Evolutionary conservation across 148 eudicot species (phyloP).

Genomic region (Rhododendron ferrugineum): DNA sequence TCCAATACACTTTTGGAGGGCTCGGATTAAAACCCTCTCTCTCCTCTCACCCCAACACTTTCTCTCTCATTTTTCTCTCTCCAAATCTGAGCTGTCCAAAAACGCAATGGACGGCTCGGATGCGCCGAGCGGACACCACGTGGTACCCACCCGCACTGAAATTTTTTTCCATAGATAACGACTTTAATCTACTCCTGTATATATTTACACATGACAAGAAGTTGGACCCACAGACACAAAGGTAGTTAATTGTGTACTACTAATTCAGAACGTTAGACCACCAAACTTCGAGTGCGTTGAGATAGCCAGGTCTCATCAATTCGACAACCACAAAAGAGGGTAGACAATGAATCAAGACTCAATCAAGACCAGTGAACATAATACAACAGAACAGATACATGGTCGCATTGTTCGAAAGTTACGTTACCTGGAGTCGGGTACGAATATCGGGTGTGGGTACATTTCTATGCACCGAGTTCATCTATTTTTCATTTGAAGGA

Average conservation of each 20-base stretch:
- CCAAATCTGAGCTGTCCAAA: too few species aligned
- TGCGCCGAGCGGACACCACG: too few species aligned
- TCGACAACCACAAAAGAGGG: background rate
- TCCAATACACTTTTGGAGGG: too few species aligned
- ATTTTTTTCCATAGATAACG: background rate
- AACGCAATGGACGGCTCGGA: too few species aligned
- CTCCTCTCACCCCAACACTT: too few species aligned
- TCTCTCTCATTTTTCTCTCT: too few species aligned
- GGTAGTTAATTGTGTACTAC: background rate
- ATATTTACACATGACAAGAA: background rate
- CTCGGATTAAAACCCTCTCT: too few species aligned
- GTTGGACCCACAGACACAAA: background rate
- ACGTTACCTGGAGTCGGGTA: background rate
- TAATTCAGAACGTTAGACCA: background rate
- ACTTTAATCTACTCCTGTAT: background rate
- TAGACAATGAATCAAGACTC: background rate
- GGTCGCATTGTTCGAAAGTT: background rate
- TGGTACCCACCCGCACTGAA: too few species aligned
- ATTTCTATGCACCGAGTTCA: background rate
- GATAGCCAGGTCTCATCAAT: background rate
- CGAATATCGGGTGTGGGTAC: background rate
- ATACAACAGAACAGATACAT: background rate
- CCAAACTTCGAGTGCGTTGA: background rate
- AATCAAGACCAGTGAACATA: background rate
- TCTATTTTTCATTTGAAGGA: background rate